A percentile compares a stretch with the other conserved stretches of the same genome.
These are phyloP conservation scores for Elaphomyces granulatus DNA, from an alignment of 495 filamentous ascomycete species.

Conservation along the genomic window DNA sequence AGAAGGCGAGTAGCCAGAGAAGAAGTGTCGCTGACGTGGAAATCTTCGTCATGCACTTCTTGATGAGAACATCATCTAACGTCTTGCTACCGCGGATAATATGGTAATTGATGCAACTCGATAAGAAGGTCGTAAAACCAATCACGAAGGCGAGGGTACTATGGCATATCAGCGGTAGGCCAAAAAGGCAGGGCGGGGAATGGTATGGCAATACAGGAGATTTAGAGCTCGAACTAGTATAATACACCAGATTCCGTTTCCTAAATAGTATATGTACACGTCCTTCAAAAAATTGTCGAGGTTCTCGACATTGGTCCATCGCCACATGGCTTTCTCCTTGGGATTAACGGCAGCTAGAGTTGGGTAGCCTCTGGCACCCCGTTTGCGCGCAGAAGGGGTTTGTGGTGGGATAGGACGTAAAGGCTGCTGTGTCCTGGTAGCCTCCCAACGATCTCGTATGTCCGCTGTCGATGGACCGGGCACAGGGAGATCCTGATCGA, in stretches of 20 bases:
- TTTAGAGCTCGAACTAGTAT: slow-evolving; percentile 52
- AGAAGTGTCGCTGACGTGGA: slow-evolving; percentile 62
- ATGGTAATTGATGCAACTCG: slow-evolving; percentile 73
- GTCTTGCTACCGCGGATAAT: slow-evolving; percentile 59
- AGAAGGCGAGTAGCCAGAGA: slow-evolving; percentile 78
- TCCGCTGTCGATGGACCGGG: slow-evolving; percentile 38
- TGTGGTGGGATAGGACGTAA: slow-evolving; percentile 26
- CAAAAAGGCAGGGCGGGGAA: not conserved
- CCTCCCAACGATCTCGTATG: slow-evolving; percentile 51
- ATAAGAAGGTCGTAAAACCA: slow-evolving; percentile 69
- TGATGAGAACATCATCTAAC: slow-evolving; percentile 62
- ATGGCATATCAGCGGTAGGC: slow-evolving; percentile 6
- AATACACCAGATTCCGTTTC: slow-evolving; percentile 84
- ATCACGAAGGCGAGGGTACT: slow-evolving; percentile 68
- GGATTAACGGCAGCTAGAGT: slow-evolving; percentile 43
- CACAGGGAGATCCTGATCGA: slow-evolving; percentile 14
- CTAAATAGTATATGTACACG: slow-evolving; percentile 80
- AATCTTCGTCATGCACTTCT: slow-evolving; percentile 77
- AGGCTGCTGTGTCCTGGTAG: slow-evolving; percentile 45
- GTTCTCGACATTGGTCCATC: slow-evolving; percentile 87
- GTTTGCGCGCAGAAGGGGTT: slow-evolving; percentile 7
- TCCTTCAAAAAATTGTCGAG: slow-evolving; percentile 81
- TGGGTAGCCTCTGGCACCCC: slow-evolving; percentile 9
- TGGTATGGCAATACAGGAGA: slow-evolving; percentile 66
- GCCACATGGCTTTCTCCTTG: slow-evolving; percentile 81